Evolutionary conservation across 345 rosid species (phyloP).

Genomic region (Euphorbia peplus): DNA sequence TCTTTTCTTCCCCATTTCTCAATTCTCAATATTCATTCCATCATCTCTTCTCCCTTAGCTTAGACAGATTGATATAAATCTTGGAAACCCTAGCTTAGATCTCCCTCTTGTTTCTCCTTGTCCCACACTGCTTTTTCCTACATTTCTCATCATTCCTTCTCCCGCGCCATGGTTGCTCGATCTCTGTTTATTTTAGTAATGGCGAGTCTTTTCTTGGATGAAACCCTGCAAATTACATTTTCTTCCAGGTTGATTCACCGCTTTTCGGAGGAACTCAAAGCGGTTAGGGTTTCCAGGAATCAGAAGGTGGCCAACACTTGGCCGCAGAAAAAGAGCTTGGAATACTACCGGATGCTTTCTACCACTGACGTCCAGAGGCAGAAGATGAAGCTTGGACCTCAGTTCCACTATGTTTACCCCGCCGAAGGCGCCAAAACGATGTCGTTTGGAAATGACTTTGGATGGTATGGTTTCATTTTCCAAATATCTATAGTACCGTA

Average conservation of each 20-base stretch:
- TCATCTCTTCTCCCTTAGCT: no score
- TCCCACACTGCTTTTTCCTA: no score
- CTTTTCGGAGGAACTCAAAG: constrained; percentile 69
- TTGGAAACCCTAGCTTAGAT: no score
- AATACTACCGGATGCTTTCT: constrained; percentile 51
- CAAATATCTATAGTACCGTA: no score
- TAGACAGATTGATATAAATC: no score
- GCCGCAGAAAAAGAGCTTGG: constrained; percentile 57
- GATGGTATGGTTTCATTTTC: constrained; percentile 44
- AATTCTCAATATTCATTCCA: no score
- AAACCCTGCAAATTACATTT: constrained; percentile 19
- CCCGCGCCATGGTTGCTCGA: constrained; percentile 10
- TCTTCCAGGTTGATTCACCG: constrained; percentile 69
- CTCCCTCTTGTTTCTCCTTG: no score
- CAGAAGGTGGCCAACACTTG: constrained; percentile 26
- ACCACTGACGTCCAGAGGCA: constrained; percentile 58
- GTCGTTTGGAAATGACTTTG: constrained; percentile 66
- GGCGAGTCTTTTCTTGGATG: constrained; percentile 2
- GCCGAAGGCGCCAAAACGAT: constrained; percentile 72
- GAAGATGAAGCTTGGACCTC: constrained; percentile 68
- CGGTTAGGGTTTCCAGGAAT: constrained; percentile 29
- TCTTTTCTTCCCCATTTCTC: no score
- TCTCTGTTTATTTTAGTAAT: constrained; percentile 11
- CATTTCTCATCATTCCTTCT: background rate
- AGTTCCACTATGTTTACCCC: constrained; percentile 55